Conservation (phyloP, 2,329 filamentous ascomycete genomes). For the Monosporascus ibericus region DNA sequence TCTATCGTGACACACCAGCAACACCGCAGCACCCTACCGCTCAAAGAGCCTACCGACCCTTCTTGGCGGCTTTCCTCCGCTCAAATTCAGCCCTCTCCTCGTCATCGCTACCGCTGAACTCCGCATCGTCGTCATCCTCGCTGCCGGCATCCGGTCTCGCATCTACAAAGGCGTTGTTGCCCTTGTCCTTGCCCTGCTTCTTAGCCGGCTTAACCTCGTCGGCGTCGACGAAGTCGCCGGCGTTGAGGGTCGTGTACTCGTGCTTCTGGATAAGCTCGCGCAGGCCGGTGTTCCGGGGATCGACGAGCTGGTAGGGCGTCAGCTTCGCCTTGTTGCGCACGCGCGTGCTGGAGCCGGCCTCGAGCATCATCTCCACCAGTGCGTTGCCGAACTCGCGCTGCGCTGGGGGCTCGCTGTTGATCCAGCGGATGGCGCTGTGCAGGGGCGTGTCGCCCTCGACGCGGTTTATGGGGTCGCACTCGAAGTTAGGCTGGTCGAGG, state of each 20-base stretch:
- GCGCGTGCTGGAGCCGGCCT: slow-evolving; percentile 61
- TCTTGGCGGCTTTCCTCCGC: slow-evolving; percentile 34
- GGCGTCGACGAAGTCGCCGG: slow-evolving; percentile 48
- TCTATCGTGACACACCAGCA: no score
- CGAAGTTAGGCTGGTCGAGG: slow-evolving; percentile 76
- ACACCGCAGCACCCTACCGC: no score
- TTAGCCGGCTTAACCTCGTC: slow-evolving; percentile 18
- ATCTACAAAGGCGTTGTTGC: slow-evolving; percentile 13
- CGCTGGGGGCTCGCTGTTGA: slow-evolving; percentile 59
- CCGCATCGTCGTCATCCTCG: slow-evolving; percentile 47
- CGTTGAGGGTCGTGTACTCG: slow-evolving; percentile 58
- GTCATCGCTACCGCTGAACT: slow-evolving; percentile 59
- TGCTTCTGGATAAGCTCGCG: slow-evolving; percentile 61
- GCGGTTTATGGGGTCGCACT: slow-evolving; percentile 72
- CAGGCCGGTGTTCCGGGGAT: slow-evolving; percentile 61
- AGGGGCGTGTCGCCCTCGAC: slow-evolving; percentile 71
- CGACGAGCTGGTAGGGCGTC: slow-evolving; percentile 65
- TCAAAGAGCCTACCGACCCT: slow-evolving; percentile 17
- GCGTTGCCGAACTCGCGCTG: slow-evolving; percentile 60
- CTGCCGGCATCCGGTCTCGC: slow-evolving; percentile 20
- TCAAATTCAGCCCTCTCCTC: slow-evolving; percentile 59
- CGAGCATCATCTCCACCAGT: slow-evolving; percentile 73
- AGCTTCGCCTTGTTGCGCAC: slow-evolving; percentile 66
- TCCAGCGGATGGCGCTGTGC: slow-evolving; percentile 71
- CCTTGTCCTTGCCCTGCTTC: slow-evolving; percentile 11